Evolutionary conservation across 2,329 filamentous ascomycete species (phyloP).

Genomic region (Akanthomyces dipterigenus): DNA sequence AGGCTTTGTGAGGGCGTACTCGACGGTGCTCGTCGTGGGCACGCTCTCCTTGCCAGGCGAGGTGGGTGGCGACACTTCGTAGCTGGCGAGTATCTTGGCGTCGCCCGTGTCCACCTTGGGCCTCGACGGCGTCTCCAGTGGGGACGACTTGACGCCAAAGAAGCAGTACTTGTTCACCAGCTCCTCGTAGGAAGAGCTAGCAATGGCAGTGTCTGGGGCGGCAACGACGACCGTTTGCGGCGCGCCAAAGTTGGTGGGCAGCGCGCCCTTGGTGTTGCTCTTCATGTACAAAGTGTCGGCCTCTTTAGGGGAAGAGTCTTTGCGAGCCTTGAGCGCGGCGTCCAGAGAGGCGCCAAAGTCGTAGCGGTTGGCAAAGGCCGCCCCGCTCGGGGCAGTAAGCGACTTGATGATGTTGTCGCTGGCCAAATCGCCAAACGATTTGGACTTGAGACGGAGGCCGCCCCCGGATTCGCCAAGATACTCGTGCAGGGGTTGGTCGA

Average conservation of each 20-base stretch:
- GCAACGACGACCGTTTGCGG: slow-evolving; percentile 14
- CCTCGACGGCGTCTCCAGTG: neutral
- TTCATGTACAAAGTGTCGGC: slow-evolving; percentile 55
- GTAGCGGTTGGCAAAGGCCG: slow-evolving; percentile 86
- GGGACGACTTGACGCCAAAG: slow-evolving; percentile 50
- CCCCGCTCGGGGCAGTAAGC: slow-evolving; percentile 51
- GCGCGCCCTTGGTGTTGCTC: slow-evolving; percentile 30
- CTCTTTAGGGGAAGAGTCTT: slow-evolving; percentile 52
- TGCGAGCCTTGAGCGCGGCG: slow-evolving; percentile 72
- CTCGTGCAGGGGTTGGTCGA: slow-evolving; percentile 53
- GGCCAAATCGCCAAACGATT: slow-evolving; percentile 56
- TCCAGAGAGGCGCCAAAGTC: slow-evolving; percentile 90
- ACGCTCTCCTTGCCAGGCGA: slow-evolving; percentile 30
- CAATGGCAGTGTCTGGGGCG: slow-evolving; percentile 44
- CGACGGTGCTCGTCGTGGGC: slow-evolving; percentile 35
- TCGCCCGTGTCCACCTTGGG: slow-evolving; percentile 19
- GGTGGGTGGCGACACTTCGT: neutral
- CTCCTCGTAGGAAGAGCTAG: slow-evolving; percentile 90
- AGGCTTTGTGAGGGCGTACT: slow-evolving; percentile 17
- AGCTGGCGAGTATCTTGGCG: slow-evolving; percentile 22
- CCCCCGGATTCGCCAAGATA: slow-evolving; percentile 57
- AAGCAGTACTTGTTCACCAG: slow-evolving; percentile 99
- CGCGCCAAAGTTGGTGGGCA: slow-evolving; percentile 21
- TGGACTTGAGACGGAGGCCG: slow-evolving; percentile 64
- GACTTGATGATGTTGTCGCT: slow-evolving; percentile 52